Evolutionary conservation across 1,284 basidiomycete species (phyloP).

Genomic region (Spongispora temasekensis): DNA sequence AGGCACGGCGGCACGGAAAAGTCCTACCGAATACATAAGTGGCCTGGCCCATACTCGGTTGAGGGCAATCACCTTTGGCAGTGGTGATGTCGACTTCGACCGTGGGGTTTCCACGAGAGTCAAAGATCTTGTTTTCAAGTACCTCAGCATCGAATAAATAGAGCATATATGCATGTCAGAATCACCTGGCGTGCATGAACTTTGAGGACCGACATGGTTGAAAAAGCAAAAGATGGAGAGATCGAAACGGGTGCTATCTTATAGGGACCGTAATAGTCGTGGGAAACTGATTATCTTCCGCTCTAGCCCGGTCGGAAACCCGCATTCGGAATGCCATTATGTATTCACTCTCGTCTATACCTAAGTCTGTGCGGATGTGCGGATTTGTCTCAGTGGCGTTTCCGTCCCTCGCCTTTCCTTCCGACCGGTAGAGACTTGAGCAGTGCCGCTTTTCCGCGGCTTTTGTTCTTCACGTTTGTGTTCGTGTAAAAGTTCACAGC

Average conservation of each 20-base stretch:
- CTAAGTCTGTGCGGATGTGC: too few species aligned
- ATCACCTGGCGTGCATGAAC: conserved; percentile 86
- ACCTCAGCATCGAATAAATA: conserved; percentile 10
- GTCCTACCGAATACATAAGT: conserved; percentile 53
- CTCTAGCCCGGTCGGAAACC: too few species aligned
- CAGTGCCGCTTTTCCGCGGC: conserved; percentile 59
- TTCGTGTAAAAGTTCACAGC: conserved; percentile 89
- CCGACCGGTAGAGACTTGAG: conserved; percentile 54
- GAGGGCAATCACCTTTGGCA: conserved; percentile 64
- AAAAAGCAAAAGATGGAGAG: conserved; percentile 29
- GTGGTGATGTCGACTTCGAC: conserved; percentile 95
- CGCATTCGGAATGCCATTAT: too few species aligned
- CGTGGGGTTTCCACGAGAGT: conserved; percentile 95
- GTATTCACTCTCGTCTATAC: too few species aligned
- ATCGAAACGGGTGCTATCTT: conserved; percentile 18
- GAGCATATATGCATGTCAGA: conserved; percentile 9
- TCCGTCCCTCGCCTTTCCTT: conserved; percentile 46
- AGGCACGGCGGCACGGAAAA: conserved; percentile 94
- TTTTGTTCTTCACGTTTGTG: conserved; percentile 91
- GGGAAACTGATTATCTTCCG: conserved; percentile 36
- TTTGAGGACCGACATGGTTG: conserved; percentile 84
- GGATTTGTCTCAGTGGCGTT: conserved; percentile 30
- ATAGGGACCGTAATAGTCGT: conserved; percentile 27
- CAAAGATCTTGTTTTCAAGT: conserved; percentile 76
- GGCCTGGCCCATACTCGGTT: conserved; percentile 1